These are phyloP conservation scores for Magnolia changhungtana DNA, from an alignment of 164 flowering plant genomes.

Conservation along the genomic window DNA sequence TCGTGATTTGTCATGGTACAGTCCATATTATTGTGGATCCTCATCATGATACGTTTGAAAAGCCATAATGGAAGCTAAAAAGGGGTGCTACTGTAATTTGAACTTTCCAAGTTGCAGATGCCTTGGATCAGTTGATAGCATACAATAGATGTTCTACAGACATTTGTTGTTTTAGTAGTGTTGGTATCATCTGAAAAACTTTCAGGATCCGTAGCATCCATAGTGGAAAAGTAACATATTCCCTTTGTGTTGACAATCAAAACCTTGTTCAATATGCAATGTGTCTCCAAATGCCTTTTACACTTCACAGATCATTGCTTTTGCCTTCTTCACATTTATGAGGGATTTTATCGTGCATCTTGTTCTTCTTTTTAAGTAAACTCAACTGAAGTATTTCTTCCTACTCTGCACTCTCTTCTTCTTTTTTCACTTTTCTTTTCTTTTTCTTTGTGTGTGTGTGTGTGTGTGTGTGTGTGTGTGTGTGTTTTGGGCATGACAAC, in stretches of 20 bases:
- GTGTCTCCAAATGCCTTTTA: too few relatives aligned
- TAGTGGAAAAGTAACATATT: neutral
- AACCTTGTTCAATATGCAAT: too few relatives aligned
- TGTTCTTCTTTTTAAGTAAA: too few relatives aligned
- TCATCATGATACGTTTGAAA: neutral
- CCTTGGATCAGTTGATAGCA: too few relatives aligned
- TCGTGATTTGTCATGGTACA: too few relatives aligned
- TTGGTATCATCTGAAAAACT: neutral
- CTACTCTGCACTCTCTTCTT: too few relatives aligned
- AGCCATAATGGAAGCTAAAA: neutral
- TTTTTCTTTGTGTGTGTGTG: neutral
- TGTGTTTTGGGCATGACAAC: neutral
- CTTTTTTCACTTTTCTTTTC: neutral
- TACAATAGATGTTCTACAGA: neutral
- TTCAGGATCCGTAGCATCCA: neutral
- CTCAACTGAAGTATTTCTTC: too few relatives aligned
- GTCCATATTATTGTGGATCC: too few relatives aligned
- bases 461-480: too few relatives aligned
- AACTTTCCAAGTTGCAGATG: neutral
- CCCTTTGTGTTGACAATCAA: neutral
- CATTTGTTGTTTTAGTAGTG: neutral
- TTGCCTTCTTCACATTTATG: too few relatives aligned
- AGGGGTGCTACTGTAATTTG: neutral
- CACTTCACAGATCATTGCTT: too few relatives aligned
- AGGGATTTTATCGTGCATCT: too few relatives aligned